phyloP scores from a whole-genome alignment of 2,329 filamentous ascomycete species.

The Fusarium tupiense region DNA sequence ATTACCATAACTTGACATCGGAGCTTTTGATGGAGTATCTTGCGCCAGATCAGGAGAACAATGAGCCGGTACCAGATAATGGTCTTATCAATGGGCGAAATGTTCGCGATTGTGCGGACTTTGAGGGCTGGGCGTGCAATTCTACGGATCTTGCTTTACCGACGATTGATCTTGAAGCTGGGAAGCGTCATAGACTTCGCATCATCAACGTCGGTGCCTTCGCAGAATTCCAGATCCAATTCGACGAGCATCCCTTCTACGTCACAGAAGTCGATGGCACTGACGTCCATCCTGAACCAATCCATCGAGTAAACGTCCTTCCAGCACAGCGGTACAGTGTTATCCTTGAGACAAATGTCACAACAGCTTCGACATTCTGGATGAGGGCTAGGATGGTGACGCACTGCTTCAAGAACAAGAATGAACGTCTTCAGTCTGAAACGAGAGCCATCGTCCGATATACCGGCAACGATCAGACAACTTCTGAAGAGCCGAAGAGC shows the following conservation, averaged over 20 bases:
- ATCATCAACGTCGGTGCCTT: conserved; percentile 77
- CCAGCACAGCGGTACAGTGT: conserved; percentile 78
- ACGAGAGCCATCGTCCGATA: conserved; percentile 48
- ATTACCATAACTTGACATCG: conserved; percentile 71
- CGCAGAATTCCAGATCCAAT: conserved; percentile 75
- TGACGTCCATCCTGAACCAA: conserved; percentile 67
- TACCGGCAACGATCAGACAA: not conserved
- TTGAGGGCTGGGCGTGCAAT: conserved; percentile 56
- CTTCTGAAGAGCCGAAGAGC: conserved; percentile 47
- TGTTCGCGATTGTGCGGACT: conserved; percentile 48
- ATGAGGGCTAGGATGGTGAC: conserved; percentile 64
- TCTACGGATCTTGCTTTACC: conserved; percentile 51
- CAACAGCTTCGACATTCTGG: conserved; percentile 66
- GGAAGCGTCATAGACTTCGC: conserved; percentile 70
- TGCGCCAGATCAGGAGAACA: conserved; percentile 61
- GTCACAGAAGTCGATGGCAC: conserved; percentile 78
- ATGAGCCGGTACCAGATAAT: conserved; percentile 73
- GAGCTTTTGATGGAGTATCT: conserved; percentile 65
- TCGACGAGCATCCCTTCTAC: conserved; percentile 72
- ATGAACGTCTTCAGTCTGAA: conserved; percentile 45
- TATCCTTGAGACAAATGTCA: conserved; percentile 68
- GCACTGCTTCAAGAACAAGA: conserved; percentile 50
- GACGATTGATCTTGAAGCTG: conserved; percentile 58
- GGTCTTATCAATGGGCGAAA: conserved; percentile 69
- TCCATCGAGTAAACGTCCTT: conserved; percentile 70